Percentiles rank a stretch among this genome's conserved stretches.
phyloP scores from a whole-genome alignment of 441 rosid species.

The Jatropha podagrica region DNA sequence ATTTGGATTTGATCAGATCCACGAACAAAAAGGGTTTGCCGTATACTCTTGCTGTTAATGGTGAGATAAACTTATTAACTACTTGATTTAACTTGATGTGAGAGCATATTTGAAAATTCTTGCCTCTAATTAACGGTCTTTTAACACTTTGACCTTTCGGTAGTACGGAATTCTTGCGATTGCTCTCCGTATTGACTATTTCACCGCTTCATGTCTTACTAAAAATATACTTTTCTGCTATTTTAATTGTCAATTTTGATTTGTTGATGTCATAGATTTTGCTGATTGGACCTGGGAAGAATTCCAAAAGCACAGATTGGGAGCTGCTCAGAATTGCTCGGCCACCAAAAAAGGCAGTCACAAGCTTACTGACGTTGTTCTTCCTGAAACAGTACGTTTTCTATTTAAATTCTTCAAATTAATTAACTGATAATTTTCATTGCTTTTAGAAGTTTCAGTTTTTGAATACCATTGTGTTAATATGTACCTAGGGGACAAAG shows the following conservation, averaged over 20 bases:
- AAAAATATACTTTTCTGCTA: too few relatives aligned
- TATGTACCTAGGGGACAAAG: not conserved
- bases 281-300: slow-evolving; percentile 95
- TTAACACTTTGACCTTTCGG: not conserved
- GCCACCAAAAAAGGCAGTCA: slow-evolving; percentile 84
- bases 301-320: slow-evolving; percentile 73
- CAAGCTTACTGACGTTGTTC: slow-evolving; percentile 56
- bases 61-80: slow-evolving; percentile 35
- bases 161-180: not conserved
- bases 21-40: slow-evolving; percentile 60
- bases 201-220: too few relatives aligned
- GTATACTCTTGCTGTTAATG: slow-evolving; percentile 65
- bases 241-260: slow-evolving; percentile 1
- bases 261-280: slow-evolving; percentile 47
- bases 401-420: not conserved
- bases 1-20: slow-evolving; percentile 71
- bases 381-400: slow-evolving; percentile 52
- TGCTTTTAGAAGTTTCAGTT: not conserved
- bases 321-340: slow-evolving; percentile 95
- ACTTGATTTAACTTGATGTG: not conserved
- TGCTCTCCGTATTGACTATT: not conserved
- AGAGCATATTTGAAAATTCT: not conserved
- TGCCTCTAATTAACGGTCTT: too few relatives aligned
- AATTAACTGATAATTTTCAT: not conserved
- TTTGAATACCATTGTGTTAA: too few relatives aligned